phyloP scores from a whole-genome alignment of 352 stramenopile genomes.

The Pythium grandisporangium region DNA sequence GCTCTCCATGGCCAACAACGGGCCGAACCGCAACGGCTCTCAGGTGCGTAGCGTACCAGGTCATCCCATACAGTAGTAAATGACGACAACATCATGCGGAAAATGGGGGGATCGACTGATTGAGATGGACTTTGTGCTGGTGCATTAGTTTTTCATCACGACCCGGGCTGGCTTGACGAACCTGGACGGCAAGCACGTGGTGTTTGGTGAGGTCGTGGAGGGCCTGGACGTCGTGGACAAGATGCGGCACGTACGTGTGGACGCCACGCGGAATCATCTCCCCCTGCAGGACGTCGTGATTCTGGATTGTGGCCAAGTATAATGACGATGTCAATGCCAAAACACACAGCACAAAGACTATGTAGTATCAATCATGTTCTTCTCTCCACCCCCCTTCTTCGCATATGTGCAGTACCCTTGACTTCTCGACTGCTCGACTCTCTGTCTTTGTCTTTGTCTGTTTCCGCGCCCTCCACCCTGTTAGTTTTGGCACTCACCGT shows the following conservation, averaged over 20 bases:
- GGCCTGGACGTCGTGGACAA: constrained; percentile 59
- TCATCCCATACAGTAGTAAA: no score
- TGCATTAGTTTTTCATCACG: constrained; percentile 67
- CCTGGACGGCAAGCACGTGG: constrained; percentile 92
- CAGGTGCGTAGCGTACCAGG: constrained; percentile 27
- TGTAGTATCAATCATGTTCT: no score
- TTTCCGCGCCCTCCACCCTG: no score
- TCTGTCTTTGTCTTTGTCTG: no score
- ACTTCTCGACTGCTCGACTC: no score
- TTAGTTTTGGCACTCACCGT: no score
- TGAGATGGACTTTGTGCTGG: background rate
- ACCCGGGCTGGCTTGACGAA: constrained; percentile 52
- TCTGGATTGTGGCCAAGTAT: constrained; percentile 54
- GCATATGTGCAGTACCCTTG: no score
- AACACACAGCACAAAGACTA: no score
- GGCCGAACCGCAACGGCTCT: constrained; percentile 61
- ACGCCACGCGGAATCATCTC: constrained; percentile 27
- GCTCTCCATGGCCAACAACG: constrained; percentile 78
- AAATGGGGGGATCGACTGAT: background rate
- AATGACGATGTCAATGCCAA: background rate
- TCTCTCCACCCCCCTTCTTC: no score
- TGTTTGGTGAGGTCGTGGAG: constrained; percentile 93
- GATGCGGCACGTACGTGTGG: constrained; percentile 59
- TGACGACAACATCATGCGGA: no score
- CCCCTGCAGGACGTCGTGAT: constrained; percentile 61